Evolutionary conservation across 2,329 filamentous ascomycete genomes (phyloP), one percentile per base, ranked within the genome.

Genomic region (Aspergillus calidoustus): DNA sequence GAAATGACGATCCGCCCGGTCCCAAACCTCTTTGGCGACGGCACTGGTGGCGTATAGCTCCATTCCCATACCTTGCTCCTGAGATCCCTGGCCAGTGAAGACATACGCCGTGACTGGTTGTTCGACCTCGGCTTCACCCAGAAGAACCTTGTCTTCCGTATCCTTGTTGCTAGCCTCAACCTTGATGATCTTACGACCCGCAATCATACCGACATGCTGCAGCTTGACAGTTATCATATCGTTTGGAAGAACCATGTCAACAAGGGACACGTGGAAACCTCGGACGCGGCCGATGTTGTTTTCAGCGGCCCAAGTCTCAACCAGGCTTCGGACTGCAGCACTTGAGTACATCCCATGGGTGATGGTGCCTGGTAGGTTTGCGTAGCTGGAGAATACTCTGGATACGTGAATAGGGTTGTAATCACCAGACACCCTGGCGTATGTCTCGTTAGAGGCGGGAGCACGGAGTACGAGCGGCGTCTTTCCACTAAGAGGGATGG

Each of bases 1-100:
- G 77, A 99, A 94, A 77, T 99, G 96, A 80, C 92, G 96, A 81
- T 99, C 95, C 54, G 95, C 96, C 63, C 93, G 89, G 77, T 97
- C 95, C 95, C 95, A 99, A 55, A 99, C 95, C 71, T 97, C 94
- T 82, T 93, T 93, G 65, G 95, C 96, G 22, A 99, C 95, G 43
- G 90, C 83, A 76, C 95, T 98, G 84, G 90, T 96, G 72, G 86
- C 90, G 77, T 99, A 99, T 55, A 99, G 85, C 74, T 98, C 95
- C 95, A 99, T 99, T 80, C 95, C 95, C 95, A 99, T 99, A 65
- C 95, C 95, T 79, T 99, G 95, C 79, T 99, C 95, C 79, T 99
- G 96, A 54, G 93, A 97, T 71, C 95, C 95, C 79, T 99, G 95
- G 59, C 95, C 95, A 66, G 96, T 99, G 80, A 99, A 99, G 69